Evolutionary conservation across 768 basidiomycete species (phyloP).

Genomic region (Xanthoconium stramineum): DNA sequence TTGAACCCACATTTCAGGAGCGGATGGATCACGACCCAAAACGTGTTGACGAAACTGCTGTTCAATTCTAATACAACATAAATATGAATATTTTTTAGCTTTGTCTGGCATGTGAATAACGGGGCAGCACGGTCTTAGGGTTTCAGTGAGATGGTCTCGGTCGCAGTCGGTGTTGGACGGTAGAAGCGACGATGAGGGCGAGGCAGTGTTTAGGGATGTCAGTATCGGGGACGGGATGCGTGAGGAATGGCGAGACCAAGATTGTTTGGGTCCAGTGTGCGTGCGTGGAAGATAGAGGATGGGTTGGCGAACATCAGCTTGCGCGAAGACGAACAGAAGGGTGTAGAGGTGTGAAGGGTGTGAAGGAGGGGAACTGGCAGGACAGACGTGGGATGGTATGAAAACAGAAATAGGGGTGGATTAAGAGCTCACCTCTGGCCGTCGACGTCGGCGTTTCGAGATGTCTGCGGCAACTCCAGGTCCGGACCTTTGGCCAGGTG

Average conservation of each 20-base stretch:
- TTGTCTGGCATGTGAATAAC: too few relatives aligned
- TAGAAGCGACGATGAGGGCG: constrained; percentile 35
- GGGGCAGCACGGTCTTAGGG: too few relatives aligned
- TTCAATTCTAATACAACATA: too few relatives aligned
- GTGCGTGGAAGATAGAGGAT: constrained; percentile 1
- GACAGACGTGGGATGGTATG: constrained; percentile 39
- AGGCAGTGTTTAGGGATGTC: background rate
- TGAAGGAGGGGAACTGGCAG: constrained; percentile 5
- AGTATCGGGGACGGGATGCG: background rate
- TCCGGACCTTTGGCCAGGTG: too few relatives aligned
- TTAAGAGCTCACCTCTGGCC: background rate
- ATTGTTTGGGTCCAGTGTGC: background rate
- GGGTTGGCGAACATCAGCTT: background rate
- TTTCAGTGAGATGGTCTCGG: background rate
- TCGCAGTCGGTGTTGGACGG: constrained; percentile 34
- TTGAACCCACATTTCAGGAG: too few relatives aligned
- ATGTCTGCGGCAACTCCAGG: too few relatives aligned
- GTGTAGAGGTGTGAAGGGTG: background rate
- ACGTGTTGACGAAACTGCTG: too few relatives aligned
- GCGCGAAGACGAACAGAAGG: constrained; percentile 5
- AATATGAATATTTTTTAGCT: too few relatives aligned
- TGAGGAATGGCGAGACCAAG: background rate
- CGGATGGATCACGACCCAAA: too few relatives aligned
- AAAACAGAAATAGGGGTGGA: constrained; percentile 52
- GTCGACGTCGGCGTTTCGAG: background rate